Evolutionary conservation across 1,139 yeast genomes (phyloP).

Genomic region (Waltiozyma sp.): DNA sequence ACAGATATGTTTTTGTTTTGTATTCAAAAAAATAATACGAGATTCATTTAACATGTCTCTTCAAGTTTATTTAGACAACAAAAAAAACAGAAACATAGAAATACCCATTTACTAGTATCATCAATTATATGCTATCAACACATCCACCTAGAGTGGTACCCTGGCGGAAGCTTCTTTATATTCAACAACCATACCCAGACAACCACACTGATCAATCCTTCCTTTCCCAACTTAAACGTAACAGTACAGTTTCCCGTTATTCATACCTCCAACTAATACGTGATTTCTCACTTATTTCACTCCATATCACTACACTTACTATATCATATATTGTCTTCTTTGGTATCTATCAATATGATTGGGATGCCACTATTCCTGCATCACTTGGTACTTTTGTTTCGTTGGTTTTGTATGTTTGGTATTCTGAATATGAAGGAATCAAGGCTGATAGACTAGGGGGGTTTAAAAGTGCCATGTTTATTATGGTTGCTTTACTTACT

Average conservation of each 20-base stretch:
- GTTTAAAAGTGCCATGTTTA: constrained; percentile 54
- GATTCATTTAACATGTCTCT: too few species aligned
- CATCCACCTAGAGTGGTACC: constrained; percentile 25
- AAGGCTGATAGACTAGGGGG: constrained; percentile 14
- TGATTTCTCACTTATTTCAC: constrained; percentile 60
- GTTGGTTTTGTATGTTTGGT: constrained; percentile 26
- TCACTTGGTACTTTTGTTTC: constrained; percentile 20
- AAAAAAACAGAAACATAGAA: too few species aligned
- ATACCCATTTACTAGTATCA: background rate
- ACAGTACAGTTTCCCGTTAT: constrained; percentile 62
- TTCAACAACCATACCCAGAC: constrained; percentile 81
- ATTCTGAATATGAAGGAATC: constrained; percentile 14
- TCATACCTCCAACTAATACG: constrained; percentile 49
- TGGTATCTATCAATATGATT: constrained; percentile 35
- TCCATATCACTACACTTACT: constrained; percentile 53
- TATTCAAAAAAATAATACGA: too few species aligned
- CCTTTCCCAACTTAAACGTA: constrained; percentile 65
- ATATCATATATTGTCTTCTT: constrained; percentile 53
- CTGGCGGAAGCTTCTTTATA: constrained; percentile 87
- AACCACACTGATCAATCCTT: constrained; percentile 80
- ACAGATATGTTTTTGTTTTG: too few species aligned
- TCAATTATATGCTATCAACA: background rate
- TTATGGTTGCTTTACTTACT: constrained; percentile 60
- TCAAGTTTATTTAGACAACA: too few species aligned
- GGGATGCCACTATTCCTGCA: constrained; percentile 10